Base-by-base conservation (phyloP, 306 rosid species). In the Prunus mira region DNA sequence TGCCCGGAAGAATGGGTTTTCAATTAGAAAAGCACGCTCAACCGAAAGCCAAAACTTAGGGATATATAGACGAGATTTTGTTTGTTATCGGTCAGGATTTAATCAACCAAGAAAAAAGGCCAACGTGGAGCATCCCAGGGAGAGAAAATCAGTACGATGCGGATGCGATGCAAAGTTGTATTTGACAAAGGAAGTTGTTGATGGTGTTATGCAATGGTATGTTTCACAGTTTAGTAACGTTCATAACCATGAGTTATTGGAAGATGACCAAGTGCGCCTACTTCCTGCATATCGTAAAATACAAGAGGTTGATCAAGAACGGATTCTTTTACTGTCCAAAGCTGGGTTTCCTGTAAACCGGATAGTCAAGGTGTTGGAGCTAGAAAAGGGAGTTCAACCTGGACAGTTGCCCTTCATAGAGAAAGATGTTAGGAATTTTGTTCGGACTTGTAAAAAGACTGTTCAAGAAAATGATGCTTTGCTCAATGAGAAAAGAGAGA, bases 271-370 rank as follows among this genome's bases (percentile, higher is more conserved):
- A 77, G 93, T 89, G 28, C 91, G 91, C 56, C 82, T 89, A 46
- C 91, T 89, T 81, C 93, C 93, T 62, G 93, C 93, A 51, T 87
- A 89, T 77, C 88, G 91, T 55, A 89, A 89, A 83, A 89, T 89
- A 71, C 88, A 81, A 52, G 88, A 79, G 79, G 82, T 82, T 60
- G 93, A 89, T 77, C 91, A 89, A 76, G 91, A 85, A 69, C 86
- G 91, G 27, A 87, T 87, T 69, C 84, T 89, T 75, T 81, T 85
- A 62, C 91, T 89, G 30, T 87, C 93, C 57, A 89, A 85, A 74
- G 93, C 93, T 69, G 93, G 91, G 70, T 89, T 89, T 73, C 91
- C 93, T 18, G 93, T 89, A 78, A 89, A 89, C 75, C 77, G 82
- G 70, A 87, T 89, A 55, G 88, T 89, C 62, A 87, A 85, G 81